Base-by-base conservation (phyloP, 1,139 yeast species). In the Yamadazyma buinensis region DNA sequence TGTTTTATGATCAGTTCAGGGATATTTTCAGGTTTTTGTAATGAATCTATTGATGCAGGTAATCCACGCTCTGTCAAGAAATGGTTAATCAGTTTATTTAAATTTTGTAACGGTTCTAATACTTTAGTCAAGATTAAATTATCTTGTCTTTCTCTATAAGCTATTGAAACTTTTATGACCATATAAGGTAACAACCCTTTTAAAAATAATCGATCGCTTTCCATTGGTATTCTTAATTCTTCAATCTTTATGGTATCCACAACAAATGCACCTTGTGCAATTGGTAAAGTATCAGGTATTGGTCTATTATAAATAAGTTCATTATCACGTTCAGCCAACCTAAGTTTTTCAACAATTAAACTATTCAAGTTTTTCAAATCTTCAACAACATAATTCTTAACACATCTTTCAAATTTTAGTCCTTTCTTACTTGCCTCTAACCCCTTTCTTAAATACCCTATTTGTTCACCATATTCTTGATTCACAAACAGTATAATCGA, bases 301-400 rank as follows among this genome's bases (percentile, higher is more conserved):
- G 66, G 58, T 42, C 83, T 80, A 30, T 84, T 57, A 55, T 86
- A 86, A 5, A 88, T 79, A 48, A 87, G 64, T 49, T 86, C 92
- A 51, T 88, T 88, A 44, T 88, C 96, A 47, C 79, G 73, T 45
- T 84, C 88, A 0, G 90, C 77, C 1, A 72, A 62, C 12, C 63
- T 57, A n/a, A 81, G 54, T 2, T 71, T 64, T 1, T 65, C 66
- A 5, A 57, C 51, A 1, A 84, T 65, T 5, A 70, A 67, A 2
- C 54, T 55, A 2, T 55, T 45, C 15, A 83, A 67, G 0, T 79
- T 77, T 17, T 56, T 54, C 7, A 75, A 54, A 42, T 78, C 84
- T 13, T 62, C 68, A 3, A 77, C 53, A 1, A 73, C 75, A 11
- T 57, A 45, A 5, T 55, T 42, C 13, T 57, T 53, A 2, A 77